A percentile compares a stretch with the other conserved stretches of the same genome.
phyloP scores from a whole-genome alignment of 75 land plant species.

The Selaginella moellendorffii region DNA sequence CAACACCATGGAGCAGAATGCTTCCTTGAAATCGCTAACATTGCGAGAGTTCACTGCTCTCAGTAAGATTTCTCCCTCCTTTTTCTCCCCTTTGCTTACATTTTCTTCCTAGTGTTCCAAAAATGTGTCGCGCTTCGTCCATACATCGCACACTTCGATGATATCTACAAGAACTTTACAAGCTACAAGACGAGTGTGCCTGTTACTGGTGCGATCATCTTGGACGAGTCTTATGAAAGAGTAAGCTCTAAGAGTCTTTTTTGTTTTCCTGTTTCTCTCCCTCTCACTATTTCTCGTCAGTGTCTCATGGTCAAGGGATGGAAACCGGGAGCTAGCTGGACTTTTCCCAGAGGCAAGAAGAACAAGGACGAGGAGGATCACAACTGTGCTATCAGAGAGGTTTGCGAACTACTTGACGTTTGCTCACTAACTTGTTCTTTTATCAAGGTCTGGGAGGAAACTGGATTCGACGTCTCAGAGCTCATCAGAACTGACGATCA shows the following conservation, averaged over 20 bases:
- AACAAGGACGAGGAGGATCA: constrained; percentile 91
- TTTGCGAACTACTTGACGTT: constrained; percentile 10
- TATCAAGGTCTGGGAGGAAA: constrained; percentile 79
- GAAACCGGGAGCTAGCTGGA: constrained; percentile 98
- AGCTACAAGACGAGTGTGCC: constrained; percentile 84
- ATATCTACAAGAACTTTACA: constrained; percentile 91
- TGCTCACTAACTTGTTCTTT: background rate
- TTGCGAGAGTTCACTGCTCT: constrained; percentile 83
- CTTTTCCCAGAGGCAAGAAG: constrained; percentile 95
- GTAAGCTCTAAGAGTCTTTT: constrained; percentile 22
- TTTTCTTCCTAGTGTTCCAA: constrained; percentile 52
- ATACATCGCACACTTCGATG: constrained; percentile 75
- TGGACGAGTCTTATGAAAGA: constrained; percentile 79
- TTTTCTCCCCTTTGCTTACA: background rate
- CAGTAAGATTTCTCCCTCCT: constrained; percentile 33
- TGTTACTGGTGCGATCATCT: constrained; percentile 88
- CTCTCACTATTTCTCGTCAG: constrained; percentile 19
- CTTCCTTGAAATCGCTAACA: constrained; percentile 63
- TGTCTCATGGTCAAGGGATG: constrained; percentile 95
- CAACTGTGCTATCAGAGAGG: constrained; percentile 80
- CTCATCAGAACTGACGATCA: constrained; percentile 64
- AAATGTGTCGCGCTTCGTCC: constrained; percentile 81
- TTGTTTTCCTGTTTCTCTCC: background rate
- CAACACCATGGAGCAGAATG: constrained; percentile 81
- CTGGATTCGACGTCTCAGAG: constrained; percentile 74